Base-by-base conservation (phyloP, 257 asterid species). In the Nicotiana noctiflora region DNA sequence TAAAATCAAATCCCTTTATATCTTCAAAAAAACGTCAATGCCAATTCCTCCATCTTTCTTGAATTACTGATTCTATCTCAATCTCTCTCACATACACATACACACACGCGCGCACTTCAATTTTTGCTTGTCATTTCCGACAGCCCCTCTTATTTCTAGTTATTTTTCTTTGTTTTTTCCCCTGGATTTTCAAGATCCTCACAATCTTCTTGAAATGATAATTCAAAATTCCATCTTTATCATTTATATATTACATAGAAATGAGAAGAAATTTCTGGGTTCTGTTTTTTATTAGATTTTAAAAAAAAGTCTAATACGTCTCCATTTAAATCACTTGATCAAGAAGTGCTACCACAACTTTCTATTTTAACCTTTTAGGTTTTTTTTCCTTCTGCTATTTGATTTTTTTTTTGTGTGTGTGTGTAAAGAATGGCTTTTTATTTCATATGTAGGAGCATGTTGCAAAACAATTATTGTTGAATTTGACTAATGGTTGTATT, bases 11-110 rank as follows among this genome's bases (percentile, higher is more conserved):
- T 46, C 59, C 77, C 14, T 0, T 18, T 21, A 15, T 34, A 72
- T 72, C 59, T 72, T 72, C 37, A 72, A 72, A 72, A 72, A 51
- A 40, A 72, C 23, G 59, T 72, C 78, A 72, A 72, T 46, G 78
- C 15, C 60, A 23, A 46, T 72, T 72, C 78, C 78, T 46, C 61
- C 37, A 8, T 46, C 15, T 46, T 72, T 72, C 78, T 72, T 72
- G 78, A 49, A 72, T 72, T 72, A 4, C 8, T 72, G 60, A 49
- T 46, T 72, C 34, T 72, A 37, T 72, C 40, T 37, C 46, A 6
- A 6, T 37, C 44, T 37, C 44, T 34, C 44, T 34, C 44, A 34
- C 44, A 34, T 34, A 34, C 44, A 34, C 40, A 32, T 0, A 32
- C 37, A 34, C 46, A 14, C 19, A 15, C 0, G 3, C 46, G 1